Percentiles rank a stretch among this genome's conserved stretches.
These are phyloP conservation scores for Colletotrichum lini DNA, from an alignment of 2,329 filamentous ascomycete species.

Conservation along the genomic window DNA sequence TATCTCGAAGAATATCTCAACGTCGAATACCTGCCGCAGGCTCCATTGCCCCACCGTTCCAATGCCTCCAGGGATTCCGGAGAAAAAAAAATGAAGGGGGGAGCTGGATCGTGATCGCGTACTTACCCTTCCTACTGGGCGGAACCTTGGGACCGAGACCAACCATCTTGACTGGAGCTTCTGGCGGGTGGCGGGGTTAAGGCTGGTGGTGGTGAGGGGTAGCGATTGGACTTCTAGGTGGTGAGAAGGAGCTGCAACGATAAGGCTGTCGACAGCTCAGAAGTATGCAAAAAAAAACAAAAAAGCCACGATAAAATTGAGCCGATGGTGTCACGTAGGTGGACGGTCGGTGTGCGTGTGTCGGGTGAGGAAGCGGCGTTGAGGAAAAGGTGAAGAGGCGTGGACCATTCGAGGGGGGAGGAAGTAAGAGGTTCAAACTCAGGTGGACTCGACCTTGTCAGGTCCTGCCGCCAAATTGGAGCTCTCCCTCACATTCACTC, in stretches of 20 bases:
- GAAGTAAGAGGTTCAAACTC: slow-evolving; percentile 33
- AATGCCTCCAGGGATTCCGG: neutral
- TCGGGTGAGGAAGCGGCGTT: slow-evolving; percentile 37
- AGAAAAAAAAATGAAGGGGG: slow-evolving; percentile 22
- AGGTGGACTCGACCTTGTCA: slow-evolving; percentile 22
- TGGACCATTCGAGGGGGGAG: slow-evolving; percentile 34
- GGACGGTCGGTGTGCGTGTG: slow-evolving; percentile 20
- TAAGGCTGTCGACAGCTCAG: neutral
- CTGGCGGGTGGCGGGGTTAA: slow-evolving; percentile 50
- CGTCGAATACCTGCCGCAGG: neutral
- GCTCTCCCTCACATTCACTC: neutral
- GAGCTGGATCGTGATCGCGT: slow-evolving; percentile 38
- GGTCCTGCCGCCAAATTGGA: slow-evolving; percentile 22
- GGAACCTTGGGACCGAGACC: slow-evolving; percentile 66
- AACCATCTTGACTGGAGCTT: slow-evolving; percentile 60
- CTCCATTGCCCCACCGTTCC: slow-evolving; percentile 19
- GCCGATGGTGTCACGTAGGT: neutral
- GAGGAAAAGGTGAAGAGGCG: slow-evolving; percentile 38
- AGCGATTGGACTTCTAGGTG: slow-evolving; percentile 12
- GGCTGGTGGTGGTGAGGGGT: slow-evolving; percentile 39
- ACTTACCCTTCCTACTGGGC: slow-evolving; percentile 77
- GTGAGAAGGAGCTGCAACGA: slow-evolving; percentile 6
- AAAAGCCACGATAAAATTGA: slow-evolving; percentile 4
- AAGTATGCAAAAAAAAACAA: neutral
- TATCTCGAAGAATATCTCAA: slow-evolving; percentile 28